phyloP scores from a whole-genome alignment of 306 rosid genomes.

The Nissolia schottii region DNA sequence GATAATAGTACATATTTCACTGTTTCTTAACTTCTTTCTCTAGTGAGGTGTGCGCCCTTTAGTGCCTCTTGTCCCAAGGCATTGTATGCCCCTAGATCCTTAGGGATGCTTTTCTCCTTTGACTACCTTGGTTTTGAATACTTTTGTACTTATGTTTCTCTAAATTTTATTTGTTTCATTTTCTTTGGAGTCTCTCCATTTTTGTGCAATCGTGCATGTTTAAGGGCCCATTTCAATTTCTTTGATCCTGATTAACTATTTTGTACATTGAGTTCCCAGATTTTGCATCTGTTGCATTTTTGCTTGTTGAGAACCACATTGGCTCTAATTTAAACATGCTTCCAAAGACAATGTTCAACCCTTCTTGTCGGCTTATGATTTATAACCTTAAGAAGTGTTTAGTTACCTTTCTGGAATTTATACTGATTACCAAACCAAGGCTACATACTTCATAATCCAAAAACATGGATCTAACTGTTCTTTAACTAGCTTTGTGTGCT shows the following conservation, averaged over 20 bases:
- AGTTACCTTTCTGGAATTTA: background rate
- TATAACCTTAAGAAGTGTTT: background rate
- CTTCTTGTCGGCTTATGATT: background rate
- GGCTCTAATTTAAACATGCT: background rate
- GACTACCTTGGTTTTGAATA: too few relatives aligned
- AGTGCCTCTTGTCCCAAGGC: too few relatives aligned
- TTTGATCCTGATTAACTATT: background rate
- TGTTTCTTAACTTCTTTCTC: too few relatives aligned
- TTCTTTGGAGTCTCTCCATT: background rate
- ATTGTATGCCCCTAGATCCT: too few relatives aligned
- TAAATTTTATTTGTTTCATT: too few relatives aligned
- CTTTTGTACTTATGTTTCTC: background rate
- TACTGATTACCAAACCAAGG: background rate
- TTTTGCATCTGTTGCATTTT: background rate
- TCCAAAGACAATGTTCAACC: background rate
- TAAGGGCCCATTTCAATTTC: background rate
- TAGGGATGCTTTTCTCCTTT: too few relatives aligned
- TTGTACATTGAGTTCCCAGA: background rate
- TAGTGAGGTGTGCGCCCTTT: too few relatives aligned
- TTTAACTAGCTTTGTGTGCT: slow-evolving; percentile 10
- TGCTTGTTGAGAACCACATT: background rate
- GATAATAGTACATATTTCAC: too few relatives aligned
- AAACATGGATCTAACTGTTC: background rate
- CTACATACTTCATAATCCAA: background rate
- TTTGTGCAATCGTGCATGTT: background rate